Conservation (phyloP, 2,329 filamentous ascomycete genomes). For the Aspergillus sp. region DNA sequence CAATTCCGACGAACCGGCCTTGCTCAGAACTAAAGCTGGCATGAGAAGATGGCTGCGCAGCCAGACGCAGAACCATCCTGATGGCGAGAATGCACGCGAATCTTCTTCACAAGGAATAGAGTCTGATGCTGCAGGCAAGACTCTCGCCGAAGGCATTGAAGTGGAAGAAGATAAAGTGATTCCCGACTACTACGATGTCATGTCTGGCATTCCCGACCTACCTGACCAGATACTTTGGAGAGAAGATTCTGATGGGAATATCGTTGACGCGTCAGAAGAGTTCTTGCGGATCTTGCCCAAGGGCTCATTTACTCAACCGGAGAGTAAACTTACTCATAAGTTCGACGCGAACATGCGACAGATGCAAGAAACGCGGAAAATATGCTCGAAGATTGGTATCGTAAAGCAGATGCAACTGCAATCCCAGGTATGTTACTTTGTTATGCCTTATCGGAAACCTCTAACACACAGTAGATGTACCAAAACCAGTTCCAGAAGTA, state of each 20-base stretch:
- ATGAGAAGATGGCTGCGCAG: conserved; percentile 85
- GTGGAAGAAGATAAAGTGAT: conserved; percentile 67
- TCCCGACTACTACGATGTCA: conserved; percentile 89
- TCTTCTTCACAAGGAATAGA: conserved; percentile 42
- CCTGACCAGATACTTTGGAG: conserved; percentile 73
- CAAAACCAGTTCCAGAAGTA: conserved; percentile 98
- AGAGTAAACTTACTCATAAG: conserved; percentile 66
- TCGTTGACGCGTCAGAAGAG: conserved; percentile 81
- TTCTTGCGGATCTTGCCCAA: conserved; percentile 70
- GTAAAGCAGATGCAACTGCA: conserved; percentile 99
- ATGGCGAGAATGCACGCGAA: conserved; percentile 42
- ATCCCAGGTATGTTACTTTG: conserved; percentile 61
- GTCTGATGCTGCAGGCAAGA: conserved; percentile 56
- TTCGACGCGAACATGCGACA: conserved; percentile 88
- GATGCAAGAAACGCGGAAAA: conserved; percentile 92
- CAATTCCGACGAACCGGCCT: conserved; percentile 78
- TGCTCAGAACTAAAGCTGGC: conserved; percentile 74
- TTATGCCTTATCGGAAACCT: not conserved
- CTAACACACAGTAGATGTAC: conserved; percentile 61
- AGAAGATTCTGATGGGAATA: conserved; percentile 80
- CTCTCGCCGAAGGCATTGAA: conserved; percentile 90
- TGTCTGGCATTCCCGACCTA: conserved; percentile 80
- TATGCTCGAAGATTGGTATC: conserved; percentile 92
- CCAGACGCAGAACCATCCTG: conserved; percentile 55
- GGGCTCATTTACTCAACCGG: conserved; percentile 67